Conservation (phyloP, 345 rosid genomes). For the Aegle marmelos region DNA sequence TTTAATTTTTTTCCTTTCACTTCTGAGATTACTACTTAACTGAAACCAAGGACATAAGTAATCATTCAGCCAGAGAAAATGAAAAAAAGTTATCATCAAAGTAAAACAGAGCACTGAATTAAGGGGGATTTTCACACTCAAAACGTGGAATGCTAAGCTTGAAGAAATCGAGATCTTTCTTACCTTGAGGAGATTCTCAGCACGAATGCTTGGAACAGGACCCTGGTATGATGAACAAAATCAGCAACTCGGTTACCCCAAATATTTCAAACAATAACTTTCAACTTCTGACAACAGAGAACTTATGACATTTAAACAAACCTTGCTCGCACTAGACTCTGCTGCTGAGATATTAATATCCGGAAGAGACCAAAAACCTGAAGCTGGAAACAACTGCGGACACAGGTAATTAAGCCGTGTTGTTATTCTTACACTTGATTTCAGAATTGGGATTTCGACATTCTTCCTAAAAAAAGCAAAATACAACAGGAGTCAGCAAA, state of each 20-base stretch:
- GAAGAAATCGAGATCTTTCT: not conserved
- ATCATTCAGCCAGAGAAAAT: not conserved
- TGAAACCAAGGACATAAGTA: not conserved
- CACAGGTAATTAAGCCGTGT: conserved; percentile 86
- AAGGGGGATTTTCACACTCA: not conserved
- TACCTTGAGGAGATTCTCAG: conserved; percentile 98
- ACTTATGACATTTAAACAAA: conserved; percentile 28
- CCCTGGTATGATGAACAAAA: conserved; percentile 38
- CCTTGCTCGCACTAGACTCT: conserved; percentile 40
- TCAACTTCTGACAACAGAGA: conserved; percentile 1
- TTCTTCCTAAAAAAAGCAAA: conserved; percentile 54
- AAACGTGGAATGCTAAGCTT: not conserved
- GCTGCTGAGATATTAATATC: conserved; percentile 25
- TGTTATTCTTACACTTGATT: conserved; percentile 76
- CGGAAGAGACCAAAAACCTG: conserved; percentile 69
- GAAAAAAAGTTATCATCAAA: not conserved
- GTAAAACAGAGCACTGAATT: not conserved
- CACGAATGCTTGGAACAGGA: conserved; percentile 39
- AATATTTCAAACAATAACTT: conserved; percentile 5
- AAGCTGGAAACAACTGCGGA: conserved; percentile 92
- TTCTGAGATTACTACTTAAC: not conserved
- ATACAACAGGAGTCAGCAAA: not conserved
- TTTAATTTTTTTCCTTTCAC: not conserved
- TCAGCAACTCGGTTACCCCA: conserved; percentile 4
- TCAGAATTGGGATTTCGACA: conserved; percentile 73